Evolutionary conservation across 2,329 filamentous ascomycete species (phyloP).

Genomic region (Herpotrichia juniperi): DNA sequence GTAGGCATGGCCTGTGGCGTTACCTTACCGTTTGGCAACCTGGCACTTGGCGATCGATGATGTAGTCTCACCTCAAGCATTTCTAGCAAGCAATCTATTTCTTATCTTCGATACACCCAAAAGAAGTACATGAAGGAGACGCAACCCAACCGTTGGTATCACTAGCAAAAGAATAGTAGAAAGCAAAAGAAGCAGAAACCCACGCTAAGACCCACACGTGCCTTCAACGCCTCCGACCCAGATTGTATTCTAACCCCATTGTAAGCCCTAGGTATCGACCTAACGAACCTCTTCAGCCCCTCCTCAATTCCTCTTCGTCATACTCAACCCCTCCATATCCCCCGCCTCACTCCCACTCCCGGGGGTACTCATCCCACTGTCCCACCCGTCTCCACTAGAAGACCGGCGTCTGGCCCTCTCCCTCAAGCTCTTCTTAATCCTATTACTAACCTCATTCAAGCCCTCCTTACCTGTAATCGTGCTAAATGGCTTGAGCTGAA

Average conservation of each 20-base stretch:
- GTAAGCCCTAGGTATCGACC: neutral
- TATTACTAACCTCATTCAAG: conserved; percentile 81
- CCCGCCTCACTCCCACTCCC: conserved; percentile 20
- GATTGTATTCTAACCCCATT: no score
- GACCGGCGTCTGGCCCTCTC: conserved; percentile 70
- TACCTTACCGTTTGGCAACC: neutral
- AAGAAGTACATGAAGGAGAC: no score
- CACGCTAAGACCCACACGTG: neutral
- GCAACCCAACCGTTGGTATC: neutral
- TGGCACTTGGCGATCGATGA: neutral
- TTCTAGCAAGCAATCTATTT: conserved; percentile 3
- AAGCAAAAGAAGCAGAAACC: neutral
- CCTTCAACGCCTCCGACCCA: neutral
- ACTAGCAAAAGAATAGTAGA: neutral
- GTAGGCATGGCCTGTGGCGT: conserved; percentile 7
- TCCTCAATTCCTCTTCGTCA: conserved; percentile 12
- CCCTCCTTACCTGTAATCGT: conserved; percentile 69
- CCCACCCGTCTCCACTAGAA: conserved; percentile 34
- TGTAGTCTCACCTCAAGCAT: neutral
- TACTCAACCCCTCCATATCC: conserved; percentile 5
- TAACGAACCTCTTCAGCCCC: neutral
- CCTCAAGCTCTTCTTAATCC: conserved; percentile 84
- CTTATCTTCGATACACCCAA: neutral
- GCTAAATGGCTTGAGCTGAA: conserved; percentile 74
- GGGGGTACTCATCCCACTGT: conserved; percentile 26